Base-by-base conservation (phyloP, 2,329 filamentous ascomycete genomes). In the Dryadomyces quercus-mongolicae region DNA sequence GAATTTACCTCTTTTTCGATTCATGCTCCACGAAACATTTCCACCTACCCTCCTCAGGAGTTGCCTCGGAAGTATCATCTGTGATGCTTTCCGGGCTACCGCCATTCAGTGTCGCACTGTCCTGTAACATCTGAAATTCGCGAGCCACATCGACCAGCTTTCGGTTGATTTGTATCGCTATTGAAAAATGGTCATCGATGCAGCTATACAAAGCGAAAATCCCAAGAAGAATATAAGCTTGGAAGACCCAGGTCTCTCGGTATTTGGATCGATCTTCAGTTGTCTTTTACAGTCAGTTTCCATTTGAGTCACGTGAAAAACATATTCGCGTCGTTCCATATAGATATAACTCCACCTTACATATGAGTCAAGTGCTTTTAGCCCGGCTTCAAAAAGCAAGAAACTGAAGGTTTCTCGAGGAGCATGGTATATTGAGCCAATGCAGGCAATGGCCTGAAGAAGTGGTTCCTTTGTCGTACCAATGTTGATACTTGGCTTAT, bases 91-190 rank as follows among this genome's bases (percentile, higher is more conserved):
- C 22, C 4, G 15, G 16, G 43, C 43, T 45, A 13, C 47, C 21
- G 21, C 47, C 13, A 16, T 36, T 13, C 22, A 49, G 47, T 13
- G 25, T 36, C 16, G 36, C 49, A n/a, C 31, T 34, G n/a, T 43
- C 38, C 49, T 51, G 49, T 5, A 51, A 22, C 49, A 51, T 42
- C 21, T 51, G 49, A 34, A 20, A 51, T n/a, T 51, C 49, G n/a
- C 49, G 49, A 4, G 36, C 15, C 16, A 34, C 36, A 20, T 51
- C 49, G n/a, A 51, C 49, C 9, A 51, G 49, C 16, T 20, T 16
- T 5, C 49, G 49, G n/a, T 51, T 34, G 49, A 51, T 51, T 15
- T 51, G 34, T 10, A 51, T 16, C 2, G 49, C 49, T 20, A 42
- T 51, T 12, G 49, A 34, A 31, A 51, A 51, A 18, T 20, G 49